Evolutionary conservation across 257 asterid species (phyloP).

Genomic region (Petunia secreta): DNA sequence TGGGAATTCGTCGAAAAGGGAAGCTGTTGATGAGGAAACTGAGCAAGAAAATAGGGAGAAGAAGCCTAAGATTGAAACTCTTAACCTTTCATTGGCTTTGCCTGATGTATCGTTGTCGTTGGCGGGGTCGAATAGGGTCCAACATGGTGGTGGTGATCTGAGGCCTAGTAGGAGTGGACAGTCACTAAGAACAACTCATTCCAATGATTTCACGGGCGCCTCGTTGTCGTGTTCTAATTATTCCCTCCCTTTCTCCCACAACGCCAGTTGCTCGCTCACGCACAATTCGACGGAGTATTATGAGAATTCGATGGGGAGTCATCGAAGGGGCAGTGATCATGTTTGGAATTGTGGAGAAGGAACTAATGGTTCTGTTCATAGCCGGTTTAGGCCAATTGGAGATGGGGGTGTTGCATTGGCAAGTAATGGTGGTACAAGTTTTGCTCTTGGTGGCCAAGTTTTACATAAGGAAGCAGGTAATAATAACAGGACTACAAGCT

Average conservation of each 20-base stretch:
- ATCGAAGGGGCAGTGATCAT: conserved; percentile 66
- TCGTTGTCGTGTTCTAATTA: conserved; percentile 67
- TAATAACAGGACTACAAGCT: conserved; percentile 55
- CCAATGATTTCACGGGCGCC: conserved; percentile 57
- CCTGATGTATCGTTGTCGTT: conserved; percentile 50
- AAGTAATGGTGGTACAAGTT: conserved; percentile 55
- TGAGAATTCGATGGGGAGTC: conserved; percentile 68
- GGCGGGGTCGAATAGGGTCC: conserved; percentile 26
- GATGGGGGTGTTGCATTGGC: conserved; percentile 77
- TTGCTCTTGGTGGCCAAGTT: conserved; percentile 45
- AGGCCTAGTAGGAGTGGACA: conserved; percentile 73
- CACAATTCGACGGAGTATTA: conserved; percentile 75
- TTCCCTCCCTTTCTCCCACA: conserved; percentile 76
- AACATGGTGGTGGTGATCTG: conserved; percentile 23
- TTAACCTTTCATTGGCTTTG: conserved; percentile 82
- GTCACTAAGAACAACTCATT: conserved; percentile 54
- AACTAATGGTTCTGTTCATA: conserved; percentile 95
- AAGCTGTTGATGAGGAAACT: conserved; percentile 47
- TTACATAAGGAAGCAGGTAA: conserved; percentile 56
- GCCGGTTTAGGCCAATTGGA: conserved; percentile 88
- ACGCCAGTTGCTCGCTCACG: conserved; percentile 89
- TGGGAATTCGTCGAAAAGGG: conserved; percentile 53
- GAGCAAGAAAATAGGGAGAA: conserved; percentile 60
- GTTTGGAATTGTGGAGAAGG: conserved; percentile 97
- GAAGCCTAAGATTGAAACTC: conserved; percentile 82